Base-by-base conservation (phyloP, 257 asterid genomes). In the Przewalskia tangutica region DNA sequence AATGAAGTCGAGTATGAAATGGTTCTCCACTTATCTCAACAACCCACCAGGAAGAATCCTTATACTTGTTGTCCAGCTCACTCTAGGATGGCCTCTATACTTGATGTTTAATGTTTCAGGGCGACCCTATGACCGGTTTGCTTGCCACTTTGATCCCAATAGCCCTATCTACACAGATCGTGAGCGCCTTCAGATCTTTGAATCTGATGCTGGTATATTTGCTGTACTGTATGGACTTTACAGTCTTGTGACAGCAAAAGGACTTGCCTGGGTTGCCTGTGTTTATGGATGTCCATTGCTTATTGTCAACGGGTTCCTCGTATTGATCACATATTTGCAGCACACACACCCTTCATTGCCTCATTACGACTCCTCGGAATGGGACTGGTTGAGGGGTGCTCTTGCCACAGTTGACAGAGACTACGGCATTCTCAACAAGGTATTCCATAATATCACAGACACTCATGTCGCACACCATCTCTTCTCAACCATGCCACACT, bases 341-440 rank as follows among this genome's bases (percentile, higher is more conserved):
- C 98, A 92, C 81, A 93, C 98, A 16, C 98, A 93, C 87, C 91
- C 96, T 2, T 46, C 97, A 0, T 77, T 93, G 83, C 98, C 97
- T 11, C 98, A 93, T 44, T 93, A 93, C 6, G 94, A 93, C 71
- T 89, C 98, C 8, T 86, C 94, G 0, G 98, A 92, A 84, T 93
- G 98, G 97, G 98, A 93, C 5, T 93, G 98, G 98, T 81, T 93
- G 48, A 86, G 97, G 77, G 98, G 98, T 0, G 97, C 98, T 10
- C 56, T 93, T 70, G 90, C 98, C 46, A 93, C 98, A 0, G 88
- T 91, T 1, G 98, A 93, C 65, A 81, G 98, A 70, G 98, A 93
- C 44, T 93, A 91, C 6, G 95, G 97, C 4, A 82, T 93, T 42
- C 89, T 93, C 14, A 93, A 93, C 92, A 90, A 82, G 36, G 92